Percentiles rank a stretch among this genome's conserved stretches.
These are phyloP conservation scores for Posidonia australis DNA, from an alignment of 106 monocot genomes.

Conservation along the genomic window DNA sequence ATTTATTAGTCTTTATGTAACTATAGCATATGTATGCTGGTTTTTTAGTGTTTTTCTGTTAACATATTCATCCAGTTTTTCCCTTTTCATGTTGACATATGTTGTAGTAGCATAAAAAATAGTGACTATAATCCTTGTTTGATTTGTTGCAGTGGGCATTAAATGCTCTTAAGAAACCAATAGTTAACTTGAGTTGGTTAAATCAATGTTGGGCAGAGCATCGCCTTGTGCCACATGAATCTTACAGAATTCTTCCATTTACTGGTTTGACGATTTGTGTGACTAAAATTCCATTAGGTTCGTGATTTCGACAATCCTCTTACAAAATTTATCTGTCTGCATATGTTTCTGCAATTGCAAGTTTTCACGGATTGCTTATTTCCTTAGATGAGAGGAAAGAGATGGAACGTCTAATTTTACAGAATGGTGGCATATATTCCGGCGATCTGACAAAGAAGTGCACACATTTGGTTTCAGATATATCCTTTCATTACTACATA, in stretches of 20 bases:
- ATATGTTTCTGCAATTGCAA: not conserved
- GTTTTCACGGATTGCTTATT: constrained; percentile 10
- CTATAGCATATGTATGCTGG: too few relatives aligned
- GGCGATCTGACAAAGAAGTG: constrained; percentile 83
- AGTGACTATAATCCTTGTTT: not conserved
- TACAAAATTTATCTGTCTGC: not conserved
- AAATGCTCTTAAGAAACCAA: constrained; percentile 85
- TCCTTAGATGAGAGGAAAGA: constrained; percentile 74
- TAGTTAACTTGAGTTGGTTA: constrained; percentile 67
- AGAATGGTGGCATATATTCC: constrained; percentile 90
- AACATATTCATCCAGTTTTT: not conserved
- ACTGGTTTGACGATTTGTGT: constrained; percentile 80
- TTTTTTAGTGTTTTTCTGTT: too few relatives aligned
- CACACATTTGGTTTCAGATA: constrained; percentile 93
- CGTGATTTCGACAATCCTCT: not conserved
- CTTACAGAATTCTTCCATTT: constrained; percentile 79
- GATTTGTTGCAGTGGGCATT: constrained; percentile 74
- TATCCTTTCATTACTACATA: constrained; percentile 48
- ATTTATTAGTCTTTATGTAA: too few relatives aligned
- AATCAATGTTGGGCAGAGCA: constrained; percentile 88
- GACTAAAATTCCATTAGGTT: constrained; percentile 72
- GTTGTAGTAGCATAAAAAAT: too few relatives aligned
- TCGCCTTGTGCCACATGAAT: constrained; percentile 82
- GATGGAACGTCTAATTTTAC: constrained; percentile 48
- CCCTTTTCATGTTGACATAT: not conserved